These are phyloP conservation scores for Lasiosphaeria miniovina DNA, from an alignment of 495 filamentous ascomycete species.

Conservation along the genomic window DNA sequence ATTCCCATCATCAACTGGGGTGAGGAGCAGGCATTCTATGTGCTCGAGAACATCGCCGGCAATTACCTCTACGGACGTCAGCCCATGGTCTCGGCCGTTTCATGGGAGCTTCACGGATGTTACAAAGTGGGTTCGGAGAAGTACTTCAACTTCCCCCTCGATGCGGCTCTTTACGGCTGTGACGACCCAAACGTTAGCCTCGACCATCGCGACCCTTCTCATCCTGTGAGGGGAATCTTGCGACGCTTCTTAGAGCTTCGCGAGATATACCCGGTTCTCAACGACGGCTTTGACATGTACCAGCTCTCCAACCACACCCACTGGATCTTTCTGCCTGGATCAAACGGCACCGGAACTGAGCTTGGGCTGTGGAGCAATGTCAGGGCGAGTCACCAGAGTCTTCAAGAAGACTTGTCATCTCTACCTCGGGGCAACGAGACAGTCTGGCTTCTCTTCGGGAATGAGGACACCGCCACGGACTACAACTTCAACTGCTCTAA, in stretches of 20 bases:
- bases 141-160: conserved; percentile 24
- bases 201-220: conserved; percentile 53
- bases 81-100: conserved; percentile 56
- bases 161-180: conserved; percentile 58
- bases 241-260: conserved; percentile 65
- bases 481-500: conserved; percentile 59
- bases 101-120: conserved; percentile 70
- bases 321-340: conserved; percentile 53
- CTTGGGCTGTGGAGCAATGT: conserved; percentile 56
- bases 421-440: conserved; percentile 16
- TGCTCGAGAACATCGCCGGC: conserved; percentile 61
- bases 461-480: conserved; percentile 51
- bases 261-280: conserved; percentile 46
- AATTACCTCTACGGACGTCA: conserved; percentile 71
- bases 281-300: conserved; percentile 59
- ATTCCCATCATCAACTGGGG: conserved; percentile 65
- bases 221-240: conserved; percentile 50
- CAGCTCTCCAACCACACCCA: conserved; percentile 58
- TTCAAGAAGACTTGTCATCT: conserved; percentile 61
- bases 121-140: conserved; percentile 61
- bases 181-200: conserved; percentile 58
- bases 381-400: conserved; percentile 22
- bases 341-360: conserved; percentile 54
- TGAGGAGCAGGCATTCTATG: conserved; percentile 68
- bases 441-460: conserved; percentile 66